Percentiles rank a stretch among this genome's conserved stretches.
phyloP scores from a whole-genome alignment of 2,329 filamentous ascomycete species.

The Trichoderma lentiforme region DNA sequence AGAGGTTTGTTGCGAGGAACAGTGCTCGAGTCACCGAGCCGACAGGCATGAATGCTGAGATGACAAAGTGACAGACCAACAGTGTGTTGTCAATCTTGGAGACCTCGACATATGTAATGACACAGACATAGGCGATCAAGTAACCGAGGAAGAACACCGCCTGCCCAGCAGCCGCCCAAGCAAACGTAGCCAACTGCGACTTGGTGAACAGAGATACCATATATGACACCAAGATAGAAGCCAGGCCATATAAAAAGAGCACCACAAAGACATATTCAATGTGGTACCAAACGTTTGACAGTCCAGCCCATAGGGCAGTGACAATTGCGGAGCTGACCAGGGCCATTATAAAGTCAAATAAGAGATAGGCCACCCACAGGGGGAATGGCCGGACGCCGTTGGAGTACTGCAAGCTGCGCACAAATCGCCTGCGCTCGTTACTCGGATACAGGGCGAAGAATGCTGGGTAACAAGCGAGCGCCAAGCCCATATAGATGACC shows the following conservation, averaged over 20 bases:
- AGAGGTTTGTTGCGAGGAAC: constrained; percentile 77
- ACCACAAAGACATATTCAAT: constrained; percentile 79
- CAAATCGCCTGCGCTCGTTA: constrained; percentile 73
- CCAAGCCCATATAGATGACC: constrained; percentile 76
- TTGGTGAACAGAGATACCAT: constrained; percentile 75
- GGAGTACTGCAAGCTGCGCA: constrained; percentile 83
- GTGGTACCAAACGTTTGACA: constrained; percentile 69
- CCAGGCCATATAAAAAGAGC: constrained; percentile 75
- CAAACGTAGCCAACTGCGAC: constrained; percentile 80
- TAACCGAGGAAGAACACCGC: constrained; percentile 69
- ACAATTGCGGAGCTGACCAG: constrained; percentile 61
- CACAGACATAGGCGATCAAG: constrained; percentile 66
- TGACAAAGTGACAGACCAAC: constrained; percentile 68
- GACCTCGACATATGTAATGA: constrained; percentile 71
- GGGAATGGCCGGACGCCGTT: constrained; percentile 82
- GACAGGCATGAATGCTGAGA: constrained; percentile 72
- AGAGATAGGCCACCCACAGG: constrained; percentile 78
- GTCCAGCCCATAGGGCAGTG: constrained; percentile 64
- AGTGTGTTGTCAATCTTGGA: constrained; percentile 65
- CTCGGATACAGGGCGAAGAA: constrained; percentile 90
- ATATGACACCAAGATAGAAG: constrained; percentile 74
- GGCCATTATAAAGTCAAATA: constrained; percentile 77
- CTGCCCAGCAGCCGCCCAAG: constrained; percentile 74
- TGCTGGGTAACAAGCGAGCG: constrained; percentile 73
- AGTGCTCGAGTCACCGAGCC: constrained; percentile 71